Percentiles rank a stretch among this genome's conserved stretches.
Evolutionary conservation across 2,329 filamentous ascomycete genomes (phyloP).

Genomic region (Curvularia lunata): DNA sequence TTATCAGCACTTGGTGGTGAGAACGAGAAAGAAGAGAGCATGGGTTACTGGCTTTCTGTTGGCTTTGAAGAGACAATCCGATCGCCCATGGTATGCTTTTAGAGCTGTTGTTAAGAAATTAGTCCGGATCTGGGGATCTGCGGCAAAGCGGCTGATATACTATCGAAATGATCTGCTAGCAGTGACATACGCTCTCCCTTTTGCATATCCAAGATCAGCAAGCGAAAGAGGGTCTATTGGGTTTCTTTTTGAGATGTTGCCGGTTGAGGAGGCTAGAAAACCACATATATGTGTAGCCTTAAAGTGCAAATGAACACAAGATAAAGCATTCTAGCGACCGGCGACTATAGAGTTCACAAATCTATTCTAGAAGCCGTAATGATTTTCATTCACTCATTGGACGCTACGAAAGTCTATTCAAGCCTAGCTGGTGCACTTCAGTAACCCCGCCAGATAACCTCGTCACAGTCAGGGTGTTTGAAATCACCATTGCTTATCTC

Average conservation of each 20-base stretch:
- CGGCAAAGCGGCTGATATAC: not conserved
- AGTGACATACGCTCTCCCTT: not conserved
- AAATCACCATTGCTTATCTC: slow-evolving; percentile 38
- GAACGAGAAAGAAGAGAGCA: slow-evolving; percentile 9
- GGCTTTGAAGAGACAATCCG: slow-evolving; percentile 1
- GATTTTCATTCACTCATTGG: not conserved
- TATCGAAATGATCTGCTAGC: not conserved
- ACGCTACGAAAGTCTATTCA: not conserved
- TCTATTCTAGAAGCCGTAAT: not conserved
- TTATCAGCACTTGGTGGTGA: slow-evolving; percentile 1
- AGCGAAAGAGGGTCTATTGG: not conserved
- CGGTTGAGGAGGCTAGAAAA: not conserved
- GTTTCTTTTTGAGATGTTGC: not conserved
- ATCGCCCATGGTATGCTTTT: not conserved
- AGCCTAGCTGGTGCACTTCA: not conserved
- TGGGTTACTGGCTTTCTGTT: slow-evolving; percentile 13
- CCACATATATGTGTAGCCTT: not conserved
- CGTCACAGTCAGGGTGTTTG: slow-evolving; percentile 17
- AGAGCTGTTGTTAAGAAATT: not conserved
- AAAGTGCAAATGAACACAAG: not conserved
- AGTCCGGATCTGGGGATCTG: not conserved
- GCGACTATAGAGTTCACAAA: not conserved
- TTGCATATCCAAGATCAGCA: not conserved
- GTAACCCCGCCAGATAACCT: slow-evolving; percentile 17
- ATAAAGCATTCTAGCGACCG: not conserved